These are phyloP conservation scores for Chaetoceros muelleri DNA, from an alignment of 108 stramenopile species.

Conservation along the genomic window DNA sequence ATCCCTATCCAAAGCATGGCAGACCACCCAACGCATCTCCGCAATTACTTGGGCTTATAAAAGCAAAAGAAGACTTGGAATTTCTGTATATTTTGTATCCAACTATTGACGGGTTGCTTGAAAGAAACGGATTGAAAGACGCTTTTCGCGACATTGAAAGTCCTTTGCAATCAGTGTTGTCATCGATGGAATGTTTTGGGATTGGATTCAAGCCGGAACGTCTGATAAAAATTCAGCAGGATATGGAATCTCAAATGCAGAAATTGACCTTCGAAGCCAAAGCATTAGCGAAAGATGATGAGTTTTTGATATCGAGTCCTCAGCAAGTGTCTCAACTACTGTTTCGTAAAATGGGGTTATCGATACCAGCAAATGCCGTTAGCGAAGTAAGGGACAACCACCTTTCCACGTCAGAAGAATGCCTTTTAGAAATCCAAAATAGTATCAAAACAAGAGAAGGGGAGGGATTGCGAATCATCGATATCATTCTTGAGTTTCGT, in stretches of 20 bases:
- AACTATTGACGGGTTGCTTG: constrained; percentile 14
- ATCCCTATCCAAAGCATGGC: constrained; percentile 1
- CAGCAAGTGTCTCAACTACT: constrained; percentile 37
- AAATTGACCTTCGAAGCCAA: constrained; percentile 15
- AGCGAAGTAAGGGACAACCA: constrained; percentile 19
- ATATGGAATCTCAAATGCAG: constrained; percentile 16
- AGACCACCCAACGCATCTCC: constrained; percentile 2
- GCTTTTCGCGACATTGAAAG: constrained; percentile 26
- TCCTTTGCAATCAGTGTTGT: constrained; percentile 24
- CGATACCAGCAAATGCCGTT: constrained; percentile 14
- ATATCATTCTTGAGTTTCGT: constrained; percentile 38
- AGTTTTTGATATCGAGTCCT: constrained; percentile 33
- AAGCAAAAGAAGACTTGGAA: constrained; percentile 15
- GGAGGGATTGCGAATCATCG: constrained; percentile 20
- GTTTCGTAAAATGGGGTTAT: constrained; percentile 27
- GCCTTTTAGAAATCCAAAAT: constrained; percentile 27
- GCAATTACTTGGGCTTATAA: constrained; percentile 14
- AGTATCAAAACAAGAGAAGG: constrained; percentile 7
- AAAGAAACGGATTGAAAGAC: constrained; percentile 10
- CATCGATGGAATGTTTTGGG: constrained; percentile 39
- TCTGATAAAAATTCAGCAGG: constrained; percentile 11
- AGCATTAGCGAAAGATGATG: constrained; percentile 15
- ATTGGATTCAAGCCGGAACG: constrained; percentile 23
- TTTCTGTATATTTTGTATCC: constrained; percentile 22
- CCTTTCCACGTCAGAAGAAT: constrained; percentile 40